A percentile compares a stretch with the other conserved stretches of the same genome.
Evolutionary conservation across 768 basidiomycete species (phyloP).

Genomic region (Xerocomus brunneocitrinus): DNA sequence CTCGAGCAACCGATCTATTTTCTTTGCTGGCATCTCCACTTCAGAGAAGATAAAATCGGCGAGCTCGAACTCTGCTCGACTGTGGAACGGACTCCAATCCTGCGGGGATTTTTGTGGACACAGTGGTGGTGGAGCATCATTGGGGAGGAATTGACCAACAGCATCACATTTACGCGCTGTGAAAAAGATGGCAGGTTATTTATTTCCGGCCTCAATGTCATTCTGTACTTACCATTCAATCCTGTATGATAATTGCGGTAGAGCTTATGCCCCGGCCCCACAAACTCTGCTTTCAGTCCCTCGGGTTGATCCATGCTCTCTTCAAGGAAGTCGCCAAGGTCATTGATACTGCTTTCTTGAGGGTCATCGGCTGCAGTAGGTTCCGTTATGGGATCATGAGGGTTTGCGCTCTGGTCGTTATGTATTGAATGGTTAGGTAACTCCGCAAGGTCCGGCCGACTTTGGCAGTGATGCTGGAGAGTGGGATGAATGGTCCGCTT

Average conservation of each 20-base stretch:
- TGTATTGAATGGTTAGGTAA: too few relatives aligned
- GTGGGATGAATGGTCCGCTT: neutral
- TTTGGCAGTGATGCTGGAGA: neutral
- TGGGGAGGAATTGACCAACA: neutral
- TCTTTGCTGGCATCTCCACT: neutral
- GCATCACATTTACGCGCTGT: neutral
- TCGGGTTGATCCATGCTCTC: neutral
- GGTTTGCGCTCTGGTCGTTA: too few relatives aligned
- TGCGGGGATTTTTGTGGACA: neutral
- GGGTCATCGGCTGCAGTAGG: neutral
- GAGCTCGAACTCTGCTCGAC: neutral
- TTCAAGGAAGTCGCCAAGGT: neutral
- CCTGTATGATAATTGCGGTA: neutral
- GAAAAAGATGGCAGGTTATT: neutral
- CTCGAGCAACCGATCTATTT: neutral
- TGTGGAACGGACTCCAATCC: neutral
- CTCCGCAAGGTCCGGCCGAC: neutral
- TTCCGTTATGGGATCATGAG: too few relatives aligned
- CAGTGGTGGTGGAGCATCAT: neutral
- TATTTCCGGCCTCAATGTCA: too few relatives aligned
- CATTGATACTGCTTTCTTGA: neutral
- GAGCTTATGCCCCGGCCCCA: neutral
- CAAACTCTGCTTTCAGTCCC: neutral
- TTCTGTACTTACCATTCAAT: neutral
- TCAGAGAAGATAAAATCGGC: neutral